Evolutionary conservation across 495 filamentous ascomycete genomes (phyloP), one percentile per base, ranked within the genome.

Genomic region (Lepidopterella palustris): DNA sequence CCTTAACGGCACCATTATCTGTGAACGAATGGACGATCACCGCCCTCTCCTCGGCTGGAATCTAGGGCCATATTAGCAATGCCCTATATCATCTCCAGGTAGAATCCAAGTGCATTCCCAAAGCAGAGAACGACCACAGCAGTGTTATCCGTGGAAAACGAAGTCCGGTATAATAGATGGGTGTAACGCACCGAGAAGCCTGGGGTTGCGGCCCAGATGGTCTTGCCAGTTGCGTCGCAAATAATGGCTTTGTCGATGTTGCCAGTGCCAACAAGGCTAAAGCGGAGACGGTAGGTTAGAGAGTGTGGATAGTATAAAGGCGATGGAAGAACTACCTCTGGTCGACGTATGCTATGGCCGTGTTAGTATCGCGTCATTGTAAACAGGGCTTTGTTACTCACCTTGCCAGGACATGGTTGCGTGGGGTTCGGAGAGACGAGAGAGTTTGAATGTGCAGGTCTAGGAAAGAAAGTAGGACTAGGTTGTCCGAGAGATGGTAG

Each of bases 181-280:
- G 26, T 40, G 2, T n/a, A 26, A 66, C 85, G 70, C 84, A 95
- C 91, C 63, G 72, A 73, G 78, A 95, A 95, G 60, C 77, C 82
- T 20, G 79, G 18, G 21, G 84, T 81, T n/a, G 77, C 69, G 57
- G 92, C 92, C 89, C 92, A 96, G 64, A 85, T 79, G 71, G 84
- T 89, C 70, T 89, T 87, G 70, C 91, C 89, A 61, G 86, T 84
- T 59, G 74, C 76, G 75, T 85, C 89, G 77, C 92, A 84, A 73
- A 97, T 95, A 69, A 88, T 88, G 67, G 84, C 93, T 76, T 88
- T 85, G 79, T 93, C 87, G 74, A 96, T 76, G 73, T 93, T 87
- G 67, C 84, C 84, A 64, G 80, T 84, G 76, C 81, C 89, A 69
- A 97, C 82, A 64, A 97, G 82, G 83, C 92, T 78, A 62, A 29